Evolutionary conservation across 257 asterid genomes (phyloP).

Genomic region (Solanum verrucosum): DNA sequence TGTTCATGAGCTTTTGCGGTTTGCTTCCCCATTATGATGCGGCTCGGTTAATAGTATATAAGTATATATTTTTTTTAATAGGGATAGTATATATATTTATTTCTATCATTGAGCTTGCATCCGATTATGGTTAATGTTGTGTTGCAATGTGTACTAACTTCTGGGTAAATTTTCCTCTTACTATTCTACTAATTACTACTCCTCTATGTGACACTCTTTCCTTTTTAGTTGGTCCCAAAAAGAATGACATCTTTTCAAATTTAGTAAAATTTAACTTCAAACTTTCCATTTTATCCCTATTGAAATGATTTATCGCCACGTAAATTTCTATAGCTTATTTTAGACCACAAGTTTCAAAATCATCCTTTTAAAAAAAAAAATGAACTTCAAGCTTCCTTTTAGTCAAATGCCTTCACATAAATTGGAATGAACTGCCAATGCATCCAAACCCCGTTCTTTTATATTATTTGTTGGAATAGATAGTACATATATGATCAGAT

Average conservation of each 20-base stretch:
- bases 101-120: not conserved
- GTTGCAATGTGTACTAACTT: not conserved
- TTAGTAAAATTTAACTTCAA: not conserved
- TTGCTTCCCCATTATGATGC: not conserved
- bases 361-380: rapidly evolving
- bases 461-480: not conserved
- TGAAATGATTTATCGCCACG: not conserved
- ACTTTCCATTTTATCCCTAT: not conserved
- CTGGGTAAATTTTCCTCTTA: not conserved
- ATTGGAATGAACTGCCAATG: not conserved
- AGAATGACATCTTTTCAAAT: not conserved
- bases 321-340: not conserved
- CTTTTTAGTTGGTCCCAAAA: not conserved
- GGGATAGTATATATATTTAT: not conserved
- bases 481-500: not conserved
- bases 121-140: not conserved
- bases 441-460: not conserved
- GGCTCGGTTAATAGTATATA: not conserved
- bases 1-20: not conserved
- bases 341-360: too few relatives aligned
- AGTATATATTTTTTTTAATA: not conserved
- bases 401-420: not conserved
- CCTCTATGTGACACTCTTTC: not conserved
- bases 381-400: not conserved
- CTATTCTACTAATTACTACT: not conserved